Evolutionary conservation across 345 rosid genomes (phyloP).

Genomic region (Jatropha curcas): DNA sequence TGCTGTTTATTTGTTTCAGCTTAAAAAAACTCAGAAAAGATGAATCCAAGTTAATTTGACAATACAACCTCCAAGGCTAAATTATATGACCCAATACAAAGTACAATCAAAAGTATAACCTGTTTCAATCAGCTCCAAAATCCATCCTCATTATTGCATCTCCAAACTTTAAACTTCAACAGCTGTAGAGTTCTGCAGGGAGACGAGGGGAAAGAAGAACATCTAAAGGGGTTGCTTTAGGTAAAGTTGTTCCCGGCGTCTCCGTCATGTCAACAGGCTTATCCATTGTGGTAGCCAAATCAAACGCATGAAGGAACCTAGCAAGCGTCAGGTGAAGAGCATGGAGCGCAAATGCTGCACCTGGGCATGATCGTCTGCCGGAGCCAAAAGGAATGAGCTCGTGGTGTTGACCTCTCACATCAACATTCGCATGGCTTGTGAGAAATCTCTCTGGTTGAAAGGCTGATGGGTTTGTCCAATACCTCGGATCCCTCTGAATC

Average conservation of each 20-base stretch:
- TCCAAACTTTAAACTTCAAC: neutral
- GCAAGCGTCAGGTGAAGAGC: constrained; percentile 12
- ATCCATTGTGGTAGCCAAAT: neutral
- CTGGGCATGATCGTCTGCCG: constrained; percentile 14
- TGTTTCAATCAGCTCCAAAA: neutral
- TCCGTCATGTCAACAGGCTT: constrained; percentile 14
- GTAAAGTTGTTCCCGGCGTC: neutral
- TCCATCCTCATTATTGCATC: neutral
- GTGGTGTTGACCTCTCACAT: constrained; percentile 5
- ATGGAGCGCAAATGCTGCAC: constrained; percentile 14
- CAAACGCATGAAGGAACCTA: constrained; percentile 11
- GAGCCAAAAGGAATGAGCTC: constrained; percentile 19
- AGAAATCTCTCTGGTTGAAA: constrained; percentile 15
- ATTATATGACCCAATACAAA: neutral
- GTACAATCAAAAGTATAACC: neutral
- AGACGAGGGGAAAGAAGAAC: constrained; percentile 10
- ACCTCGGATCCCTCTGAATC: constrained; percentile 37
- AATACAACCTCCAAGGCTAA: neutral
- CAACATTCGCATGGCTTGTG: neutral
- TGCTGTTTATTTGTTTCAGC: too few species aligned
- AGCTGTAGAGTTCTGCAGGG: constrained; percentile 2
- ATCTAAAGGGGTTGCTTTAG: constrained; percentile 11
- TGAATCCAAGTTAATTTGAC: too few species aligned
- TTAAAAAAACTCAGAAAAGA: too few species aligned
- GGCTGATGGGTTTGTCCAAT: neutral